Evolutionary conservation across 148 eudicot species (phyloP), one percentile per base, ranked within the genome.

Genomic region (Rhododendron henanense): DNA sequence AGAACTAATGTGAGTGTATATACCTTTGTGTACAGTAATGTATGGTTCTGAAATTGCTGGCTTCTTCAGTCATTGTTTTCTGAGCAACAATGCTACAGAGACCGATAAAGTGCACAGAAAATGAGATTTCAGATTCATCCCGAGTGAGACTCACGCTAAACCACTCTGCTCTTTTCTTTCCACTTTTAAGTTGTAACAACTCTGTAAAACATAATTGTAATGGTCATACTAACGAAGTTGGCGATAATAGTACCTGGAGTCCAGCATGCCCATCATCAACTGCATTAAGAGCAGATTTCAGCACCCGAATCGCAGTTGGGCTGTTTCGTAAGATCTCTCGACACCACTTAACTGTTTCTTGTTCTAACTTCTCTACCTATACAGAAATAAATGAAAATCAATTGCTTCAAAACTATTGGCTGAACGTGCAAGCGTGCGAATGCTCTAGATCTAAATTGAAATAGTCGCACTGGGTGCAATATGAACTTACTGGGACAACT

Each of bases 221-320:
- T 75, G 55, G n/a, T 76, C 1, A 19, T 37, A 44, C 15, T 59
- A 63, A 21, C 28, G 39, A 35, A 50, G 57, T 61, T 15, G 28
- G 81, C 19, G 4, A n/a, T 33, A n/a, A 53, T 57, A 45, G 33
- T 87, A 97, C 99, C 95, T 95, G 99, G 75, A 94, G 98, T 88
- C 99, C 98, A 65, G 98, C 94, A 97, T 95, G 98, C 39, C 99
- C 98, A 87, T 97, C 99, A 86, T 97, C 99, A 53, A 89, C 96
- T 35, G 98, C 98, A 88, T 97, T 97, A 67, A 97, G 90, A 84
- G 99, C 90, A n/a, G 98, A 89, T 93, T 97, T 97, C 13, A 94
- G 95, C 67, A 95, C 93, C 63, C 98, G 91, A 63, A 97, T 93
- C 11, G 99, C 98, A 84, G 96, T 95, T 21, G 98, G 98, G 82